Evolutionary conservation across 345 rosid genomes (phyloP).

Genomic region (Bretschneidera sinensis): DNA sequence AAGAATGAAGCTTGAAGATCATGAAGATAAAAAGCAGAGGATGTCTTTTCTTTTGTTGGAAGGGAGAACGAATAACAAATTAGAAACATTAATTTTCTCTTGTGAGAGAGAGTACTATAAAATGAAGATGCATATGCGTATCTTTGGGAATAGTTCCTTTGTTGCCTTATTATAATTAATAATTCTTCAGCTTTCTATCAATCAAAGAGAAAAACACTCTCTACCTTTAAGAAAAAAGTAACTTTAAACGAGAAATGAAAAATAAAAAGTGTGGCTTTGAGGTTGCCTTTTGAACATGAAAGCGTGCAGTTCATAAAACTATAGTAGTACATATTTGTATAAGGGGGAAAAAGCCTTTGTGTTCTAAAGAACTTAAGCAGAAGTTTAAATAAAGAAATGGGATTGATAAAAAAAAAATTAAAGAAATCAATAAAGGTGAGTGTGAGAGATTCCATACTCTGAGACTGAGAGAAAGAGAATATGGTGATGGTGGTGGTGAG

Average conservation of each 20-base stretch:
- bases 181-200: slow-evolving; percentile 14
- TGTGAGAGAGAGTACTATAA: not conserved
- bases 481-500: not conserved
- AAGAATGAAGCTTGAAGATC: not conserved
- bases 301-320: slow-evolving; percentile 20
- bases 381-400: not conserved
- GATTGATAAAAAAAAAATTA: not conserved
- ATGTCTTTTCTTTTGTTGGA: slow-evolving; percentile 15
- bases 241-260: slow-evolving; percentile 20
- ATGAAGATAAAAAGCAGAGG: slow-evolving; percentile 6
- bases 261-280: slow-evolving; percentile 10
- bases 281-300: slow-evolving; percentile 17
- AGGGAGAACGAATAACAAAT: slow-evolving; percentile 8
- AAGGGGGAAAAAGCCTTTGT: slow-evolving; percentile 3
- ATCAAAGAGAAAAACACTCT: slow-evolving; percentile 17
- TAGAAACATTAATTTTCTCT: too few relatives aligned
- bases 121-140: slow-evolving; percentile 14
- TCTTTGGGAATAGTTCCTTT: slow-evolving; percentile 10
- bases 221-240: slow-evolving; percentile 18
- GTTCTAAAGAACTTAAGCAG: not conserved
- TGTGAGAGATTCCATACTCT: slow-evolving; percentile 26
- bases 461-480: not conserved
- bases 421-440: slow-evolving; percentile 9
- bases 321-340: not conserved
- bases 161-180: slow-evolving; percentile 5